These are phyloP conservation scores for Saccharomycopsis babjevae DNA, from an alignment of 805 yeast genomes.

Conservation along the genomic window DNA sequence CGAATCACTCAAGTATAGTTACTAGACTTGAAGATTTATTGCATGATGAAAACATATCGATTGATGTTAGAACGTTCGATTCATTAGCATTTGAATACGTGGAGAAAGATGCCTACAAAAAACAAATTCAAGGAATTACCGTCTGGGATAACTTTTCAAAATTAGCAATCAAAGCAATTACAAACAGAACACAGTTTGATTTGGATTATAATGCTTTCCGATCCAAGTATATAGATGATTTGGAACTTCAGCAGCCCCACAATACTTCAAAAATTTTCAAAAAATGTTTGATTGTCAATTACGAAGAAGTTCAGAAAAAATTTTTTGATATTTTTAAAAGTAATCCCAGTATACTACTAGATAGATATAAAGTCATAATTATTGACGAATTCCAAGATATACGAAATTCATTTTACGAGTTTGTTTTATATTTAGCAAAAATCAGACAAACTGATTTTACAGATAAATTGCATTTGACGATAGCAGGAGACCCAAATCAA, in stretches of 20 bases:
- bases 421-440: constrained; percentile 27
- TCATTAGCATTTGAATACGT: background rate
- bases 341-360: constrained; percentile 18
- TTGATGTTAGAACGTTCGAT: background rate
- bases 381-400: constrained; percentile 74
- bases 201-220: background rate
- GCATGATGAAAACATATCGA: constrained; percentile 26
- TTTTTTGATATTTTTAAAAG: background rate
- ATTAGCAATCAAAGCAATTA: background rate
- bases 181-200: background rate
- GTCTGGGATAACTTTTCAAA: background rate
- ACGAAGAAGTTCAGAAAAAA: background rate
- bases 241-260: background rate
- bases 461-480: constrained; percentile 40
- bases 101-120: background rate
- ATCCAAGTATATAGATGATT: background rate
- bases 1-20: background rate
- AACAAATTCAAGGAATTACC: background rate
- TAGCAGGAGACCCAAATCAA: constrained; percentile 68
- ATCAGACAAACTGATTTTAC: background rate
- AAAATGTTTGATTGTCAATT: background rate
- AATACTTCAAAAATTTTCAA: background rate
- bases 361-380: constrained; percentile 34
- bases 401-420: constrained; percentile 37
- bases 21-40: constrained; percentile 25